Base-by-base conservation (phyloP, 345 rosid species). In the Eucalyptus erythrocorys region DNA sequence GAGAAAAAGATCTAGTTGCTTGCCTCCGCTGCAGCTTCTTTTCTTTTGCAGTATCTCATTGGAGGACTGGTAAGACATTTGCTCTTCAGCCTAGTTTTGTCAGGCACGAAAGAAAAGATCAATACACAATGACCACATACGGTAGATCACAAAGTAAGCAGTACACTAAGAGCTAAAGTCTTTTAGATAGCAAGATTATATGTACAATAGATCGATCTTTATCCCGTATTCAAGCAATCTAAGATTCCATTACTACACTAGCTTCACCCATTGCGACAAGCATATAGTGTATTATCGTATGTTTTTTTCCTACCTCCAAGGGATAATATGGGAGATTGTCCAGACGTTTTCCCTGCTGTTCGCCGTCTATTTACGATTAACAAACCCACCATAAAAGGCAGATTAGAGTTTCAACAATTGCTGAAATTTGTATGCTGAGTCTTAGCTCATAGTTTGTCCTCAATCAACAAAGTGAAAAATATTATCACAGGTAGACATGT, bases 11-110 rank as follows among this genome's bases (percentile, higher is more conserved):
- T n/a, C n/a, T n/a, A 97, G 81, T 87, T 97, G 87, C 85, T 96
- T 4, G 99, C 99, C 10, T 95, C 98, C 85, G 87, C 99, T 1
- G 93, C 94, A 5, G 98, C 99, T 49, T 96, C 98, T 88, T 87
- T 95, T 91, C 99, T 97, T 89, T 95, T 97, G 91, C 92, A 89
- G 88, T 96, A 95, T 91, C 99, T 96, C 91, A 97, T 96, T 8
- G 98, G 99, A 45, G 99, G 99, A 90, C 79, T 95, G 95, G 99
- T 95, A 92, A 88, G 82, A 32, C 51, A 42, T 55, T 15, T 49
- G 7, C 4, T 68, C 48, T 48, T 43, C 43, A 90, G 59, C 6
- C 32, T 85, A 9, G 47, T 32, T 24, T 45, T 16, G 2, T 37
- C 86, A 7, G 5, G 49, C 55, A 0, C 86, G 21, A 24, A 16